Conservation (phyloP, 371 early-diverging fungal species). For the Haplosporangium sp. region DNA sequence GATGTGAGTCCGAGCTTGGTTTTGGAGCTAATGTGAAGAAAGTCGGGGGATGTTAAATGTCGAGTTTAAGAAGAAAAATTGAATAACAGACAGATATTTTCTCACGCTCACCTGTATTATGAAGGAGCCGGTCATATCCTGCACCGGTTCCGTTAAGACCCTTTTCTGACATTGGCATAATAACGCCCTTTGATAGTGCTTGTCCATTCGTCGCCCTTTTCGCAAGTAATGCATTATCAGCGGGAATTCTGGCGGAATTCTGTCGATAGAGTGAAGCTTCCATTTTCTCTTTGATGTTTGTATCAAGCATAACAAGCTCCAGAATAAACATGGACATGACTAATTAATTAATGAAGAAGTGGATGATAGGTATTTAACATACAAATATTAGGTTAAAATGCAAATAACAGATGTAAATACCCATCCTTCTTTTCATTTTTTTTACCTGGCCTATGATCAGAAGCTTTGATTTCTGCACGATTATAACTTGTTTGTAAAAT, state of each 20-base stretch:
- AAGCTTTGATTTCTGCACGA: constrained; percentile 74
- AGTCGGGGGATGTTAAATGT: background rate
- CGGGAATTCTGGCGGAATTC: constrained; percentile 20
- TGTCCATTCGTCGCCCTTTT: background rate
- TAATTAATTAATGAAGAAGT: background rate
- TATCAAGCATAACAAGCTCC: constrained; percentile 47
- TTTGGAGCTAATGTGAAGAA: constrained; percentile 20
- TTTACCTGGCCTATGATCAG: constrained; percentile 83
- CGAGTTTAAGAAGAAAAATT: background rate
- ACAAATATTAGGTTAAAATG: background rate
- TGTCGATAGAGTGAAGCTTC: constrained; percentile 45
- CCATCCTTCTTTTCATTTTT: background rate
- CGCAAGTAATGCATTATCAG: background rate
- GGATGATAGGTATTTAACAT: background rate
- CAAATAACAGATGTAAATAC: no score
- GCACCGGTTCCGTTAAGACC: background rate
- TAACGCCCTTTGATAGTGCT: background rate
- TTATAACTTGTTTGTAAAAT: constrained; percentile 65
- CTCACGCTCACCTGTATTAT: background rate
- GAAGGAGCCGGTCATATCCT: background rate
- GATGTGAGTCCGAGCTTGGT: constrained; percentile 52
- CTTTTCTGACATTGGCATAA: background rate
- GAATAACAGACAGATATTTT: background rate
- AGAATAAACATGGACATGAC: constrained; percentile 60
- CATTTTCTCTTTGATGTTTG: constrained; percentile 33